Percentiles rank a stretch among this genome's conserved stretches.
These are phyloP conservation scores for Stromatinia cepivora DNA, from an alignment of 2,329 filamentous ascomycete genomes.

Conservation along the genomic window DNA sequence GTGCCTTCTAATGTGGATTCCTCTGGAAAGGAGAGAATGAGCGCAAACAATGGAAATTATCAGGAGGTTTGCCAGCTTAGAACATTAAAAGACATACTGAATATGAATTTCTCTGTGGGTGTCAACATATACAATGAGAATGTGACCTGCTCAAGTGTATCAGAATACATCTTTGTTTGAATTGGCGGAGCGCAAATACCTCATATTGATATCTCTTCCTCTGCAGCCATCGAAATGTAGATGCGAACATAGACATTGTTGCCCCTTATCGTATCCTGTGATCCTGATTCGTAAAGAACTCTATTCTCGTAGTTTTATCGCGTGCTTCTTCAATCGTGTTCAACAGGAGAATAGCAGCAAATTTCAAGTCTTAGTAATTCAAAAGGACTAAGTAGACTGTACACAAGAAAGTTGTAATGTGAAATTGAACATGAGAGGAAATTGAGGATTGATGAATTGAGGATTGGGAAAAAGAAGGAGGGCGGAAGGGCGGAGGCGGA, in stretches of 20 bases:
- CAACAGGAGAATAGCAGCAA: neutral
- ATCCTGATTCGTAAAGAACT: neutral
- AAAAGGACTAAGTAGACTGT: neutral
- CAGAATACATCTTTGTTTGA: constrained; percentile 16
- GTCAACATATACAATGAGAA: constrained; percentile 97
- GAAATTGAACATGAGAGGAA: constrained; percentile 3
- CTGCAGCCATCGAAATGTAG: constrained; percentile 76
- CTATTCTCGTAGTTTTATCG: neutral
- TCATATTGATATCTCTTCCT: constrained; percentile 98
- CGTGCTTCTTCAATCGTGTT: neutral
- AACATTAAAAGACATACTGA: constrained; percentile 64
- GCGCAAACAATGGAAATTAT: constrained; percentile 1
- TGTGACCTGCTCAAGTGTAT: constrained; percentile 91
- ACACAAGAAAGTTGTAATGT: neutral
- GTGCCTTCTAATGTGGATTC: neutral
- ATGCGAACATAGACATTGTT: constrained; percentile 43
- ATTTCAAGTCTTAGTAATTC: neutral
- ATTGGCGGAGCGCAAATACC: constrained; percentile 32
- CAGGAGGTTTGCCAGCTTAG: neutral
- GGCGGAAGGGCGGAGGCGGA: neutral
- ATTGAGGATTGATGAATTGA: neutral
- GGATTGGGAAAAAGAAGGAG: neutral
- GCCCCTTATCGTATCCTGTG: constrained; percentile 16
- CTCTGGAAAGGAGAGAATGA: neutral
- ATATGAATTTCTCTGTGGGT: constrained; percentile 91